Conservation (phyloP, 164 flowering plant species). For the Nymphaea thermarum region DNA sequence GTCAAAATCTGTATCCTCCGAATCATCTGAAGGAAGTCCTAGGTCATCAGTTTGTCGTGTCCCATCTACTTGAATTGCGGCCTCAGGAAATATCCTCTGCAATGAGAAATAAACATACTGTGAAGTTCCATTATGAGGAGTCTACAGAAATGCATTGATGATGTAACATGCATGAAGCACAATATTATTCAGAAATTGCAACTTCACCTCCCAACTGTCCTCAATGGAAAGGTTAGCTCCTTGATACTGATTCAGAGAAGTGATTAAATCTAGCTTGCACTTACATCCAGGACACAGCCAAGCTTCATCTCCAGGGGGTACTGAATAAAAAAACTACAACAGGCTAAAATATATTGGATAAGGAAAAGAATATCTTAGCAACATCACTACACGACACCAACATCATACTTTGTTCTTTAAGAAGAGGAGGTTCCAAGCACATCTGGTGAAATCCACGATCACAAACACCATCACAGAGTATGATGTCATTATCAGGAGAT, state of each 20-base stretch:
- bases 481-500: constrained; percentile 65
- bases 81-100: constrained; percentile 92
- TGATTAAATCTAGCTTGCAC: constrained; percentile 81
- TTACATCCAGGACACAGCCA: constrained; percentile 99
- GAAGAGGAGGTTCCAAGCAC: constrained; percentile 83
- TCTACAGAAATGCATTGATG: neutral
- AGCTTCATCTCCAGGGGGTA: constrained; percentile 89
- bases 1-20: constrained; percentile 77
- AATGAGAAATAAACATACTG: constrained; percentile 6
- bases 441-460: constrained; percentile 95
- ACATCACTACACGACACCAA: neutral
- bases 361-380: neutral
- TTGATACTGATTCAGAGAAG: constrained; percentile 55
- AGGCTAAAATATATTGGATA: neutral
- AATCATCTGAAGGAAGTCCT: constrained; percentile 77
- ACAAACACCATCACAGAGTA: constrained; percentile 93
- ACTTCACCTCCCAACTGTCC: constrained; percentile 80
- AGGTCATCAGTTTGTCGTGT: constrained; percentile 28
- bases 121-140: neutral
- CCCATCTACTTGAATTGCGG: constrained; percentile 38
- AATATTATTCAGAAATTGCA: no score
- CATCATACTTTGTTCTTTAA: constrained; percentile 53
- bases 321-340: constrained; percentile 23
- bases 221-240: constrained; percentile 45
- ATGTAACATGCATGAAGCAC: neutral